Evolutionary conservation across 352 stramenopile genomes (phyloP).

Genomic region (Pythium folliculosum): DNA sequence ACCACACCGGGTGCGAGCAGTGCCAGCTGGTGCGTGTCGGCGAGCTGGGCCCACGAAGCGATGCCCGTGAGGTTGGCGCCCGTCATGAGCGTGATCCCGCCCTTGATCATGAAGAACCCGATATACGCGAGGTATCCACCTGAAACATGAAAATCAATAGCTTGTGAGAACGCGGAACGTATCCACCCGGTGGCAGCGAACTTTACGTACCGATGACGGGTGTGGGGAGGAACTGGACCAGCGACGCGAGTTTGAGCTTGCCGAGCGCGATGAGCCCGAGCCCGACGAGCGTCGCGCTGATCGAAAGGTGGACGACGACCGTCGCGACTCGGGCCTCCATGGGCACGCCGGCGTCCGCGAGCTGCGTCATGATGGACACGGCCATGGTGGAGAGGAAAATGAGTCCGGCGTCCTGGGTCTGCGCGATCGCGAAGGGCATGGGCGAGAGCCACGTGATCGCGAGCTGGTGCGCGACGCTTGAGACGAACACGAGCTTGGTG

Average conservation of each 20-base stretch:
- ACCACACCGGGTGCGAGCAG: constrained; percentile 78
- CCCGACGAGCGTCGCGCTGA: constrained; percentile 90
- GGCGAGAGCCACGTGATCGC: constrained; percentile 90
- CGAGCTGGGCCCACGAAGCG: constrained; percentile 66
- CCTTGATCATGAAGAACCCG: constrained; percentile 95
- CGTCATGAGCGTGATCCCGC: constrained; percentile 87
- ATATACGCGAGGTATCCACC: constrained; percentile 96
- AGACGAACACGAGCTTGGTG: constrained; percentile 94
- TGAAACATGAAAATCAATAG: neutral
- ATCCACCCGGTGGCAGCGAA: neutral
- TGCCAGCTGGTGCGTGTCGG: constrained; percentile 56
- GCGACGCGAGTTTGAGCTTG: constrained; percentile 86
- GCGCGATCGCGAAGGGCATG: constrained; percentile 95
- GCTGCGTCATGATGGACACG: constrained; percentile 83
- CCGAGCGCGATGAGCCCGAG: constrained; percentile 91
- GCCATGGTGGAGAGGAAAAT: constrained; percentile 97
- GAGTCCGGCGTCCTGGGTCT: constrained; percentile 94
- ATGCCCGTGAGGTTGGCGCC: constrained; percentile 68
- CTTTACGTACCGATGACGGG: constrained; percentile 83
- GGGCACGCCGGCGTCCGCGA: constrained; percentile 50
- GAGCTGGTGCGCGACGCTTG: constrained; percentile 93
- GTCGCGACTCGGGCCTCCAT: constrained; percentile 83
- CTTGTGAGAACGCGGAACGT: too few species aligned
- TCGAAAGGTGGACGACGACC: constrained; percentile 90
- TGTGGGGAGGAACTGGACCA: constrained; percentile 95